Evolutionary conservation across 352 stramenopile species (phyloP).

Genomic region (Thraustotheca clavata): DNA sequence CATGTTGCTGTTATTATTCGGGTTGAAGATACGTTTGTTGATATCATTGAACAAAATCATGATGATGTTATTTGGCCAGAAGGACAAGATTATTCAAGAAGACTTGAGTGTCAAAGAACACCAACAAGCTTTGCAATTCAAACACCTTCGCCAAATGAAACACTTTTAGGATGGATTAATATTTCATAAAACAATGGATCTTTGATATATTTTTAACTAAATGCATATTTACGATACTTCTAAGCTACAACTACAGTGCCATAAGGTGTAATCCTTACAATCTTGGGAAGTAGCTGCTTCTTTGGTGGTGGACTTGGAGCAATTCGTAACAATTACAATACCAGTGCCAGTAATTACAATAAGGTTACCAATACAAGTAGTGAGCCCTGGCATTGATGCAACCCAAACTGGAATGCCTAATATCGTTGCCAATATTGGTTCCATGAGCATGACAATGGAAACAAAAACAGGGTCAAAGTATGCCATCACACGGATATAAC

Average conservation of each 20-base stretch:
- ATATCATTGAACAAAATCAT: conserved; percentile 15
- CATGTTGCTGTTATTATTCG: conserved; percentile 7
- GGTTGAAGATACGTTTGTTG: neutral
- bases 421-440: conserved; percentile 66
- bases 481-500: conserved; percentile 85
- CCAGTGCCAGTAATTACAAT: conserved; percentile 60
- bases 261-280: too few relatives aligned
- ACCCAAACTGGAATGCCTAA: conserved; percentile 67
- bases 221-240: neutral
- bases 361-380: conserved; percentile 50
- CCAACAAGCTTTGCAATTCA: neutral
- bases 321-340: conserved; percentile 29
- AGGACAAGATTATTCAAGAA: neutral
- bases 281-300: too few relatives aligned
- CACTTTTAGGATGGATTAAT: neutral
- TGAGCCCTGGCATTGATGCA: conserved; percentile 54
- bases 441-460: conserved; percentile 80
- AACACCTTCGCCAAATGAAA: neutral
- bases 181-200: neutral
- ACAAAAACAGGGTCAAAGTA: conserved; percentile 89
- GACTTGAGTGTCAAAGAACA: neutral
- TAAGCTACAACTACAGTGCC: too few relatives aligned
- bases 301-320: too few relatives aligned
- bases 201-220: neutral
- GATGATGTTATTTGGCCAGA: neutral